Evolutionary conservation across 768 basidiomycete genomes (phyloP), one percentile per base, ranked within the genome.

Genomic region (Gelatoporia subvermispora): DNA sequence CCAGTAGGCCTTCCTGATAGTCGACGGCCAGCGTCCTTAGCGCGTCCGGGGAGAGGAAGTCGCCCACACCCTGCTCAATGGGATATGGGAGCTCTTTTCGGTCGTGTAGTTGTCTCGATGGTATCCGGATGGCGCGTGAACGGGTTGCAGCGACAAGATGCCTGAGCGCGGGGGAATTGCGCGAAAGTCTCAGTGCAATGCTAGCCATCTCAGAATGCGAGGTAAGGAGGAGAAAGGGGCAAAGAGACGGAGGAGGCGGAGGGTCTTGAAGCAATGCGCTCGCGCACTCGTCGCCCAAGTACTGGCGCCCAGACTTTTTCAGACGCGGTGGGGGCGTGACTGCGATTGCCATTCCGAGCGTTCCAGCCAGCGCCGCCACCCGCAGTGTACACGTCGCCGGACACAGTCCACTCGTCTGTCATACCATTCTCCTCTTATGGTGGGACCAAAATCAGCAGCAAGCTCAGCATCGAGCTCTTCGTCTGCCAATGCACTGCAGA

Each of bases 1-100:
- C 74, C 49, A 95, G 67, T 25, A 94, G 72, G 8, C 93, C 93
- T 51, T 88, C 76, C 63, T 94, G 93, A 67, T 88, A 96, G 59
- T 94, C 92, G 42, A 82, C 73, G 3, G 85, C 85, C 42, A 93
- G 71, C 50, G 78, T 76, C 53, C 77, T 78, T 49, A 93, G 74
- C 1, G 85, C 85, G n/a, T 63, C 57, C 18, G 88, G 82, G 1
- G 87, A 81, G 59, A 93, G 70, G 64, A 95, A 95, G 18, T 81
- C 71, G 39, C 86, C 87, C 25, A 94, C 71, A 17, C 92, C 93
- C 35, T 78, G 70, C 39, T 88, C 79, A 23, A 84, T 62, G 8
- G 74, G 65, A 69, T 91, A 93, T 1, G 80, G 80, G 23, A 89
- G 75, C 9, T 66, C 59, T 56, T 70, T 72, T 49, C 74, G 74